Evolutionary conservation across 305 asterid genomes (phyloP).

Genomic region (Fraxinus velutina): DNA sequence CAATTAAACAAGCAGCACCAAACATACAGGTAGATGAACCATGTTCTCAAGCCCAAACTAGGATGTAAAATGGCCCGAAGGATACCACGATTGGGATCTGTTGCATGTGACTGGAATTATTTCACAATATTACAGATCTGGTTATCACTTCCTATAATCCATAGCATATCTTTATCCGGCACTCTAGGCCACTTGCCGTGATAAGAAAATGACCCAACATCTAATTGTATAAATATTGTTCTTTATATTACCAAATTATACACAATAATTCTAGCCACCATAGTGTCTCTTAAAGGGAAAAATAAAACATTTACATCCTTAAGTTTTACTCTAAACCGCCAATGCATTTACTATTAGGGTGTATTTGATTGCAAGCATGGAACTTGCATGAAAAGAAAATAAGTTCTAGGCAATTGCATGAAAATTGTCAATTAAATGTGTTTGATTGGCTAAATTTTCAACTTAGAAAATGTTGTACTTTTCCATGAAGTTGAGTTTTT

Average conservation of each 20-base stretch:
- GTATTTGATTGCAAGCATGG: neutral
- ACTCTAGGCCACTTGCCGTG: neutral
- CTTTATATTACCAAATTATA: neutral
- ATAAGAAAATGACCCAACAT: neutral
- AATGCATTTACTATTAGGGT: neutral
- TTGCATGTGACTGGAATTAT: constrained; percentile 14
- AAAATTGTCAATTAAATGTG: too few species aligned
- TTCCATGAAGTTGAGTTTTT: neutral
- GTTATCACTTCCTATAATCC: constrained; percentile 19
- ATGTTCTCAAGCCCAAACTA: constrained; percentile 9
- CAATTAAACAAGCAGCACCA: constrained; percentile 9
- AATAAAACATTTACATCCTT: neutral
- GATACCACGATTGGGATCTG: neutral
- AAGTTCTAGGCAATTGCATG: neutral
- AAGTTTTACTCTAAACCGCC: neutral
- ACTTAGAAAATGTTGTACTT: neutral
- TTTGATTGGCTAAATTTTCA: too few species aligned
- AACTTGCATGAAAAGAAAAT: neutral
- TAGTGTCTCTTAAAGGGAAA: neutral
- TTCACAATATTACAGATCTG: neutral
- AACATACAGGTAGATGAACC: constrained; percentile 19
- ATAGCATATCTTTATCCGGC: constrained; percentile 10
- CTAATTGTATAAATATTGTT: neutral
- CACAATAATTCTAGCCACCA: neutral
- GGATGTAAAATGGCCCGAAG: constrained; percentile 6